phyloP scores from a whole-genome alignment of 768 basidiomycete genomes.

The Dendrothele bispora region DNA sequence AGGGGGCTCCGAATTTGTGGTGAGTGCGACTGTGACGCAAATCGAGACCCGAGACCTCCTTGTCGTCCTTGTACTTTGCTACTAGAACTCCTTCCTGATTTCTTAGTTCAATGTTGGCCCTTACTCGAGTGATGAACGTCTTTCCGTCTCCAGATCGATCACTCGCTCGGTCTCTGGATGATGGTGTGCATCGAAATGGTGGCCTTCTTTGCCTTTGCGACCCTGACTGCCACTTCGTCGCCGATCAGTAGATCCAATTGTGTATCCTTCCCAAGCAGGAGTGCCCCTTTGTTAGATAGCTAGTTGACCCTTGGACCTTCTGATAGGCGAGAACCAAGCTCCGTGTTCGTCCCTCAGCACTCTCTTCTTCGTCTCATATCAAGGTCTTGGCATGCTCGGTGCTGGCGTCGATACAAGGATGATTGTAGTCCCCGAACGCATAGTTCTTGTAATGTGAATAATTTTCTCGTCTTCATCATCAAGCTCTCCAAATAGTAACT shows the following conservation, averaged over 20 bases:
- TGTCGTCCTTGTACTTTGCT: neutral
- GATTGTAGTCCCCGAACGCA: slow-evolving; percentile 89
- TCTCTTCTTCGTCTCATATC: slow-evolving; percentile 86
- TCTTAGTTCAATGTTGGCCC: slow-evolving; percentile 1
- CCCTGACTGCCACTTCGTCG: neutral
- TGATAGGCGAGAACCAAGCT: slow-evolving; percentile 67
- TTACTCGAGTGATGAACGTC: neutral
- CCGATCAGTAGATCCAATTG: no score
- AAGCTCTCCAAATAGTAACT: slow-evolving; percentile 67
- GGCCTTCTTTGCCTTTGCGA: neutral
- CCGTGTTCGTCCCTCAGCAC: slow-evolving; percentile 74
- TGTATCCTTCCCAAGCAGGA: slow-evolving; percentile 55
- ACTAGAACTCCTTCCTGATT: neutral
- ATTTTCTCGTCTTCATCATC: slow-evolving; percentile 73
- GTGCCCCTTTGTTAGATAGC: slow-evolving; percentile 36
- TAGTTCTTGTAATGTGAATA: slow-evolving; percentile 75
- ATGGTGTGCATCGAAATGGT: neutral
- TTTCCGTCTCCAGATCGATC: slow-evolving; percentile 6
- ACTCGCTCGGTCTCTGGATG: neutral
- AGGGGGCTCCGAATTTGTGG: slow-evolving; percentile 22
- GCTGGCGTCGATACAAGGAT: slow-evolving; percentile 87
- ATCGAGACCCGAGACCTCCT: slow-evolving; percentile 9
- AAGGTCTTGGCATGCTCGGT: slow-evolving; percentile 62
- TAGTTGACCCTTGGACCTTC: slow-evolving; percentile 43
- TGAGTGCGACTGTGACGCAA: slow-evolving; percentile 19